phyloP scores from a whole-genome alignment of 2,329 filamentous ascomycete species.

The Chrysoporthe deuterocubensis region DNA sequence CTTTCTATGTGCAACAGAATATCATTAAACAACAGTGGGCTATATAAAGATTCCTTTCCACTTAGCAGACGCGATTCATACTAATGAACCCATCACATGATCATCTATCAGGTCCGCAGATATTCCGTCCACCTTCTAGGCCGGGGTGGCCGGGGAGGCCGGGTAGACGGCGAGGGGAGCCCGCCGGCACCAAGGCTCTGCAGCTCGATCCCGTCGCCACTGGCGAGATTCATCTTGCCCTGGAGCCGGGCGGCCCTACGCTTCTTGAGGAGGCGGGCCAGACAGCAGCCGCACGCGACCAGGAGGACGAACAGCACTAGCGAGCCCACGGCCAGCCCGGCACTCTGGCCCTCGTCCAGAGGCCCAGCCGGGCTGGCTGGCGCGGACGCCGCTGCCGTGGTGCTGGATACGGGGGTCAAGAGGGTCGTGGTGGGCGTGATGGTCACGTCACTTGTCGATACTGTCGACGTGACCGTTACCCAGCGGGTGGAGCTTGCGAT shows the following conservation, averaged over 20 bases:
- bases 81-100: too few species aligned
- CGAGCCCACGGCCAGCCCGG: background rate
- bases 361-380: background rate
- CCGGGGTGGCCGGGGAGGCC: too few species aligned
- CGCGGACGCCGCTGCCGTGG: background rate
- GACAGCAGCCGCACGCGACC: background rate
- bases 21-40: too few species aligned
- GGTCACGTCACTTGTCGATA: background rate
- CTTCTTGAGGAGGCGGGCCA: background rate
- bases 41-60: too few species aligned
- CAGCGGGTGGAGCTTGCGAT: background rate
- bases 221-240: background rate
- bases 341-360: background rate
- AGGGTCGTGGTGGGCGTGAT: background rate
- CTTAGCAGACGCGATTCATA: too few species aligned
- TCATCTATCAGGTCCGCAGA: too few species aligned
- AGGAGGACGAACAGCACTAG: background rate
- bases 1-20: too few species aligned
- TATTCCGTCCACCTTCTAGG: background rate
- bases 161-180: background rate
- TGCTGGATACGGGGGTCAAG: background rate
- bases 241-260: background rate
- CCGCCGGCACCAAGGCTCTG: background rate
- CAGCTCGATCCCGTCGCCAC: background rate
- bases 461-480: background rate